Evolutionary conservation across 2,329 filamentous ascomycete genomes (phyloP), one percentile per base, ranked within the genome.

Genomic region (Hymenoscyphus fraxineus): DNA sequence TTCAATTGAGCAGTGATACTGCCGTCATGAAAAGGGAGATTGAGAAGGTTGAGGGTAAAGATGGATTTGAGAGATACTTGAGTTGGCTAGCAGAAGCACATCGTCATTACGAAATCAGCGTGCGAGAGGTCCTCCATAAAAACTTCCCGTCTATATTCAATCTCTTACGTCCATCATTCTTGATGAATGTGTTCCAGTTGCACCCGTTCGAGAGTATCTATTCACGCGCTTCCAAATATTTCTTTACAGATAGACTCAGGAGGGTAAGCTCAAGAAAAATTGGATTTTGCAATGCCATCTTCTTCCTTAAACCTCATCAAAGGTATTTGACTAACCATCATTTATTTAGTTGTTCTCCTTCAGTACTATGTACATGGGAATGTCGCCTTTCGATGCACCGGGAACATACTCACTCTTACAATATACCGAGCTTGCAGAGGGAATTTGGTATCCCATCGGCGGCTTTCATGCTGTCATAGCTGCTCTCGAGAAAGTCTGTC

Each of bases 351-450:
- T 89, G 0, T 92, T 92, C 68, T 92, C 89, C 0, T 92, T 92
- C 76, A 88, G 85, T 27, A 91, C 87, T 70, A 93, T 92, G 89
- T 92, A 93, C 72, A 89, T 92, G 86, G 90, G 90, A 0, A 92
- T 92, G 89, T 87, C 82, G 62, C 90, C 90, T 0, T 92, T 89
- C 73, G 88, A 91, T 72, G 89, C 90, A 0, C 90, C 89, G 0
- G 88, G 86, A 3, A 92, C 89, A 1, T 92, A 92, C 76, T 88
- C 83, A 59, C 75, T 92, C 65, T 78, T 92, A 60, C 89, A 92
- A 76, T 92, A 92, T 74, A 89, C 89, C 0, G 89, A 92, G 77
- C 77, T 91, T 39, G 86, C 87, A 0, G 88, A 93, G 77, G 90
- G 90, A 0, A 91, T 93, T 55, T 89, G 88, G 86, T 92, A 91